phyloP scores from a whole-genome alignment of 148 eudicot genomes.

The Rhododendron henanense region DNA sequence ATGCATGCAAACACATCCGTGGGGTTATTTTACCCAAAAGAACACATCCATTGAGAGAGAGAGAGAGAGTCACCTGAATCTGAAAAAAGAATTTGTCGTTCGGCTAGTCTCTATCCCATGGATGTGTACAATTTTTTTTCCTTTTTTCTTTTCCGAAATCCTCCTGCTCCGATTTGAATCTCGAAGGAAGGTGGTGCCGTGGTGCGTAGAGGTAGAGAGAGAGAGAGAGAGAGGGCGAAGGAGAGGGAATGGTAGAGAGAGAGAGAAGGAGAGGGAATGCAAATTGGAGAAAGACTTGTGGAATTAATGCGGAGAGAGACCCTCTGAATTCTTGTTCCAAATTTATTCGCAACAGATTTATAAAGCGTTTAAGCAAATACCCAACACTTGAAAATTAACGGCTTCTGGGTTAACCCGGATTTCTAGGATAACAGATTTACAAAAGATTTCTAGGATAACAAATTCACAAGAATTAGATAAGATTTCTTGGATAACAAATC shows the following conservation, averaged over 20 bases:
- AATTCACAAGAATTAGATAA: too few relatives aligned
- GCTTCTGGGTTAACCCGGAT: too few relatives aligned
- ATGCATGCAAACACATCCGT: background rate
- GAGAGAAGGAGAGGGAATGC: background rate
- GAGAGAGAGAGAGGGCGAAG: background rate
- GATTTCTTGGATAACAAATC: too few relatives aligned
- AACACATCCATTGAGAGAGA: background rate
- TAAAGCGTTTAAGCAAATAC: too few relatives aligned
- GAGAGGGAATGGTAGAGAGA: background rate
- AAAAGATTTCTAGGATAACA: too few relatives aligned
- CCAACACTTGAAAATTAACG: too few relatives aligned
- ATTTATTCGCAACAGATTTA: background rate
- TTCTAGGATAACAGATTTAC: too few relatives aligned
- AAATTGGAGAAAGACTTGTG: background rate
- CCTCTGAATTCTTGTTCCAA: background rate
- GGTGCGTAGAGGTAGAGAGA: background rate
- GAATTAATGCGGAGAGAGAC: background rate
- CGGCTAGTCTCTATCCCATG: background rate
- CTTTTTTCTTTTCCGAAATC: background rate
- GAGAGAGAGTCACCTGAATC: background rate
- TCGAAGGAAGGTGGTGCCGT: background rate
- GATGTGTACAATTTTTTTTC: background rate
- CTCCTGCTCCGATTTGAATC: background rate
- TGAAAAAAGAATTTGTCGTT: background rate
- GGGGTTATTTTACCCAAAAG: background rate